phyloP scores from a whole-genome alignment of 208 protist species.

The Acanthamoeba royreba region DNA sequence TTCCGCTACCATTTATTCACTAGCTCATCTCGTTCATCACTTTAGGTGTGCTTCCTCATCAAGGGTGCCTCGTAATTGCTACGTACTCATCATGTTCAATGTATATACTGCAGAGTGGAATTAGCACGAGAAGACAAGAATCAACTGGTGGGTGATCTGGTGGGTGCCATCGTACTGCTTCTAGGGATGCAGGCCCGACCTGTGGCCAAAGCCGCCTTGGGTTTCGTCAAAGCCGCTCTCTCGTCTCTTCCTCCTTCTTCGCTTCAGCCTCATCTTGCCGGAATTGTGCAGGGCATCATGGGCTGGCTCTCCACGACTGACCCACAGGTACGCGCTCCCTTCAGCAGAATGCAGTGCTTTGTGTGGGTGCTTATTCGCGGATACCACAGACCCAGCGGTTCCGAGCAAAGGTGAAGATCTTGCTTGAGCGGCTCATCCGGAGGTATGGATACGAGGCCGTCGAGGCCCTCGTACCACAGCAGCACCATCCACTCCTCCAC shows the following conservation, averaged over 20 bases:
- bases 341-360: slow-evolving; percentile 27
- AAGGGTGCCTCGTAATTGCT: background rate
- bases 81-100: too few species aligned
- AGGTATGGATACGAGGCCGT: slow-evolving; percentile 36
- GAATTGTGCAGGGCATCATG: slow-evolving; percentile 4
- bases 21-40: slow-evolving; percentile 41
- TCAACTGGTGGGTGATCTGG: background rate
- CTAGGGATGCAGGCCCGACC: background rate
- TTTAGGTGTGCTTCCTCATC: background rate
- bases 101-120: background rate
- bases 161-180: background rate
- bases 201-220: background rate
- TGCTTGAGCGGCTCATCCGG: slow-evolving; percentile 58
- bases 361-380: slow-evolving; percentile 40
- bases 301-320: background rate
- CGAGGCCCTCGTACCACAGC: background rate
- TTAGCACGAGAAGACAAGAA: background rate
- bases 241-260: background rate
- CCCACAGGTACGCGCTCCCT: background rate
- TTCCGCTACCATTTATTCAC: slow-evolving; percentile 41
- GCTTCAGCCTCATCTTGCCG: background rate
- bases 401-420: slow-evolving; percentile 45
- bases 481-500: background rate
- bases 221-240: background rate
- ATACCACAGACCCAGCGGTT: slow-evolving; percentile 43